Evolutionary conservation across 2,329 filamentous ascomycete genomes (phyloP).

Genomic region (Epichloe coenophiala): DNA sequence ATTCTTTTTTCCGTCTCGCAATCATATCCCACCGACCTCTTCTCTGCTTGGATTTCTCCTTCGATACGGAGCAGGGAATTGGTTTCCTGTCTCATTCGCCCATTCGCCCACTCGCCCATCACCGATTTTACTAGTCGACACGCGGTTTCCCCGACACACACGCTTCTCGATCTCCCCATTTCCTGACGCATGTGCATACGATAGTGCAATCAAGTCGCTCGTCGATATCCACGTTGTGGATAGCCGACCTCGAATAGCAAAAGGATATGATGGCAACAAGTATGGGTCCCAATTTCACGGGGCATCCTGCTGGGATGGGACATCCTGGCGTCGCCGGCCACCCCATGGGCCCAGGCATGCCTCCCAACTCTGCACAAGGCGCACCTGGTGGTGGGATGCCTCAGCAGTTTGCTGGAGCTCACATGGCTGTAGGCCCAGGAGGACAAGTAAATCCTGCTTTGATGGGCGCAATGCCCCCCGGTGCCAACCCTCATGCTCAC

Average conservation of each 20-base stretch:
- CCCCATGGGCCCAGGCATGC: no score
- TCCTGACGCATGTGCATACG: constrained; percentile 29
- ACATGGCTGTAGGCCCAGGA: no score
- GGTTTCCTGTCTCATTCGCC: neutral
- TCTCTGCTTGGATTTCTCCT: neutral
- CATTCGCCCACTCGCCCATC: constrained; percentile 2
- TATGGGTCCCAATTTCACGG: constrained; percentile 47
- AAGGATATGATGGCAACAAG: constrained; percentile 53
- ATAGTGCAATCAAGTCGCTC: constrained; percentile 27
- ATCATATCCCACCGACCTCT: neutral
- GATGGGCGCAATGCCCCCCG: no score
- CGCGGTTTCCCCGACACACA: neutral
- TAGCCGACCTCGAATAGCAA: constrained; percentile 28
- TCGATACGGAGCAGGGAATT: neutral
- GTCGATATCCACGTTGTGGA: constrained; percentile 50
- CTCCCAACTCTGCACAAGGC: no score
- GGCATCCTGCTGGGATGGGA: no score
- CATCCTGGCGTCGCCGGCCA: no score
- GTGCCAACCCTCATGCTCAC: no score
- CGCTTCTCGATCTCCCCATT: neutral
- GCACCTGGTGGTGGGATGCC: no score
- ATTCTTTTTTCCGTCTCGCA: neutral
- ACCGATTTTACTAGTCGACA: neutral
- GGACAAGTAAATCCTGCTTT: no score
- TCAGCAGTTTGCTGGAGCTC: no score